Percentiles rank a stretch among this genome's conserved stretches.
phyloP scores from a whole-genome alignment of 2,329 filamentous ascomycete species.

The Ceratocystis ficicola region DNA sequence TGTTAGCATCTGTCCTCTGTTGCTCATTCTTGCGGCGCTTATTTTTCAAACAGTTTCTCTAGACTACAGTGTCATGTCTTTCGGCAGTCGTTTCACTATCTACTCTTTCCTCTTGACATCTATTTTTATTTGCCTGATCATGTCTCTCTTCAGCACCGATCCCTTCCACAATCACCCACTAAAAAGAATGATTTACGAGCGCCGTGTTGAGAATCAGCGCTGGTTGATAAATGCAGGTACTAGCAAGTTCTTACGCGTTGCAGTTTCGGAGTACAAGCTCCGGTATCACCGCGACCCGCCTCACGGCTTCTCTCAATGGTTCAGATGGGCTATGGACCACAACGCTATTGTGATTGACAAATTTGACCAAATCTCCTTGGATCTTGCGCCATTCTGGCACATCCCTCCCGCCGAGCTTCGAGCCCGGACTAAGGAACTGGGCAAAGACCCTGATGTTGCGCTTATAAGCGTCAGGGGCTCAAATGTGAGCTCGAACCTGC shows the following conservation, averaged over 20 bases:
- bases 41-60: slow-evolving; percentile 15
- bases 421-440: slow-evolving; percentile 38
- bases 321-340: slow-evolving; percentile 57
- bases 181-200: slow-evolving; percentile 38
- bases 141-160: slow-evolving; percentile 19
- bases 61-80: slow-evolving; percentile 14
- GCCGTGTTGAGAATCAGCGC: slow-evolving; percentile 36
- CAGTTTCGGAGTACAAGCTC: slow-evolving; percentile 39
- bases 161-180: slow-evolving; percentile 34
- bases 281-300: slow-evolving; percentile 57
- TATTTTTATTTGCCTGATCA: slow-evolving; percentile 30
- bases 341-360: slow-evolving; percentile 64
- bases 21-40: slow-evolving; percentile 26
- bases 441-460: slow-evolving; percentile 34
- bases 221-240: slow-evolving; percentile 39
- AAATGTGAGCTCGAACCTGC: slow-evolving; percentile 32
- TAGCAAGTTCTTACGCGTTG: slow-evolving; percentile 38
- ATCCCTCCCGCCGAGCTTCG: slow-evolving; percentile 56
- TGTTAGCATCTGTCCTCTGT: slow-evolving; percentile 25
- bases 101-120: slow-evolving; percentile 30
- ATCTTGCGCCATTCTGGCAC: slow-evolving; percentile 67
- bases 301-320: slow-evolving; percentile 76
- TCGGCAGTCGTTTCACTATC: slow-evolving; percentile 16
- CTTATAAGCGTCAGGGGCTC: slow-evolving; percentile 52
- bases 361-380: slow-evolving; percentile 65